Conservation (phyloP, 2,329 filamentous ascomycete genomes). For the Phaeosphaeria sp. region DNA sequence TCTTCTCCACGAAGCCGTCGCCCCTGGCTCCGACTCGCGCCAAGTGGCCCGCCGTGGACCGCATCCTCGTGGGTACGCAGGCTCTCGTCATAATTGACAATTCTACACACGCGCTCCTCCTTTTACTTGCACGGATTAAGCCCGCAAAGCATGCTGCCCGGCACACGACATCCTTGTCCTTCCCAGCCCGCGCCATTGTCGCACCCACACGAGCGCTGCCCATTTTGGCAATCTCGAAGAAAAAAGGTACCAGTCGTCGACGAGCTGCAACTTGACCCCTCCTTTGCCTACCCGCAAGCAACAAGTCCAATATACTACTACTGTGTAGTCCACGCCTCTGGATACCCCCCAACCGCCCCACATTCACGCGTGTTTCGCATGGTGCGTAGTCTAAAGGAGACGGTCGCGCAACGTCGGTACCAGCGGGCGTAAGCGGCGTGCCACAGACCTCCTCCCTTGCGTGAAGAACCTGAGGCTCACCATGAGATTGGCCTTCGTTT, state of each 20-base stretch:
- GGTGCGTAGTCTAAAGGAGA: conserved; percentile 34
- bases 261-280: not conserved
- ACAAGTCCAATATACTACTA: not conserved
- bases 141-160: conserved; percentile 16
- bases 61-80: conserved; percentile 23
- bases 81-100: conserved; percentile 39
- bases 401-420: conserved; percentile 37
- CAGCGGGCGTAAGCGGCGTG: conserved; percentile 32
- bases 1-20: conserved; percentile 10
- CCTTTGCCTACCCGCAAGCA: not conserved
- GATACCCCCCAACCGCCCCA: conserved; percentile 12
- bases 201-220: conserved; percentile 1
- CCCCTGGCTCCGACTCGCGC: conserved; percentile 24
- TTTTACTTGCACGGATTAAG: conserved; percentile 33
- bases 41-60: conserved; percentile 13
- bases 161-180: conserved; percentile 16
- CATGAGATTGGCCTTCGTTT: conserved; percentile 15
- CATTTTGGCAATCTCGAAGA: not conserved
- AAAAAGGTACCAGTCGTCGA: not conserved
- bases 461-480: conserved; percentile 13
- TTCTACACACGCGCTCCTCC: conserved; percentile 29
- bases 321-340: not conserved
- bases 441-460: conserved; percentile 34
- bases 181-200: not conserved
- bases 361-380: conserved; percentile 33